These are phyloP conservation scores for Corymbia citriodora DNA, from an alignment of 441 rosid species.

Conservation along the genomic window DNA sequence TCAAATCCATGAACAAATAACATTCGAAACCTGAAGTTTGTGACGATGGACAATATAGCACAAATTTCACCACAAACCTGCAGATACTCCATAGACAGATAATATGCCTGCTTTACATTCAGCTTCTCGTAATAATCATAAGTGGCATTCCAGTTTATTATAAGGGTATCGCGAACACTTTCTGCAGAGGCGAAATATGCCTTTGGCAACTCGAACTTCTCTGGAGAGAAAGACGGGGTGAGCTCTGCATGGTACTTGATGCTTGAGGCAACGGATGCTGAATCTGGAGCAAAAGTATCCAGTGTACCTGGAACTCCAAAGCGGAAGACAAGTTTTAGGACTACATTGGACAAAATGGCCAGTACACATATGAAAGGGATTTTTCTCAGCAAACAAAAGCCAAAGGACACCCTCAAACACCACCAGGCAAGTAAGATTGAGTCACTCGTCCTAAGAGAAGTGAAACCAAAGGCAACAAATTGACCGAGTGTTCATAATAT, in stretches of 20 bases:
- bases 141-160: constrained; percentile 81
- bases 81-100: constrained; percentile 90
- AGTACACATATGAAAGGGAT: not conserved
- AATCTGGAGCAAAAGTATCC: constrained; percentile 41
- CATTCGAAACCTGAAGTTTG: not conserved
- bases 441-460: not conserved
- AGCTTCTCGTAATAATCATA: constrained; percentile 57
- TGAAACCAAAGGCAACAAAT: not conserved
- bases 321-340: not conserved
- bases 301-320: constrained; percentile 17
- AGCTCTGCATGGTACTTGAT: constrained; percentile 86
- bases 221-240: constrained; percentile 79
- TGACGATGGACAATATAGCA: not conserved
- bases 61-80: constrained; percentile 48
- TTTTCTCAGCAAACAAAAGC: not conserved
- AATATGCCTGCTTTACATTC: constrained; percentile 84
- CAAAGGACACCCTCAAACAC: not conserved
- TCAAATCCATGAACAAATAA: not conserved
- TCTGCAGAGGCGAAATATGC: constrained; percentile 87
- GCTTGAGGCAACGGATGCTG: constrained; percentile 61
- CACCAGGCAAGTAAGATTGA: not conserved
- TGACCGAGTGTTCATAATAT: not conserved
- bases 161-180: constrained; percentile 78
- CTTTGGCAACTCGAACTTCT: constrained; percentile 63
- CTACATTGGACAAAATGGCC: not conserved